Evolutionary conservation across 306 rosid genomes (phyloP), one percentile per base, ranked within the genome.

Genomic region (Casuarina cunninghamiana): DNA sequence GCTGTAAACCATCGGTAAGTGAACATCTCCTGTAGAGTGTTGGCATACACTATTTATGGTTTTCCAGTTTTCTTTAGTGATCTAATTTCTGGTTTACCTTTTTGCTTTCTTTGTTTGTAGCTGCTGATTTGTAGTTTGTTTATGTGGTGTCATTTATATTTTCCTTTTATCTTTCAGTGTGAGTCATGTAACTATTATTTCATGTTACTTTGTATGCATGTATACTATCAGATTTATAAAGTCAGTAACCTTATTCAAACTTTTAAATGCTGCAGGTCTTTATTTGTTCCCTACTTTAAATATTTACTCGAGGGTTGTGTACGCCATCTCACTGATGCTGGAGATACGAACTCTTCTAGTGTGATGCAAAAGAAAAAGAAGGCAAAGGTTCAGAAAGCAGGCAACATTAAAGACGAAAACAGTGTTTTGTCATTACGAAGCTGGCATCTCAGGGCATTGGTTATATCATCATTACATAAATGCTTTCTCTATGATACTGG

Each of bases 281-380:
- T 95, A 79, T 95, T 95, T 86, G 93, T 95, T 84, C 95, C 98
- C 39, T 95, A 92, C 87, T 92, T 92, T 88, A 95, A 92, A 79
- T 88, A 88, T 89, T 82, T 95, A 92, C 89, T 92, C 8, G 90
- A 85, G 57, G 82, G 89, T 77, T 88, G 97, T 82, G 87, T 95
- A 61, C 86, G 58, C 38, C 84, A 88, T 89, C 98, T 92, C 63
- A 78, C 84, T 66, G 81, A 72, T 62, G 65, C 73, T 70, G 91
- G 91, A 75, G 89, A 86, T 81, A 79, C 71, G 69, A 79, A 81
- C 48, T 60, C 74, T 46, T 74, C 89, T 32, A 82, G 75, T 73
- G 73, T 79, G 71, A 85, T 74, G 10, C 84, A 69, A 38, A 95
- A 88, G 88, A 92, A 85, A 83, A 94, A 91, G 88, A 91, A 88